Percentiles rank a stretch among this genome's conserved stretches.
Evolutionary conservation across 805 yeast genomes (phyloP).

Genomic region (Komagataella kurtzmanii): DNA sequence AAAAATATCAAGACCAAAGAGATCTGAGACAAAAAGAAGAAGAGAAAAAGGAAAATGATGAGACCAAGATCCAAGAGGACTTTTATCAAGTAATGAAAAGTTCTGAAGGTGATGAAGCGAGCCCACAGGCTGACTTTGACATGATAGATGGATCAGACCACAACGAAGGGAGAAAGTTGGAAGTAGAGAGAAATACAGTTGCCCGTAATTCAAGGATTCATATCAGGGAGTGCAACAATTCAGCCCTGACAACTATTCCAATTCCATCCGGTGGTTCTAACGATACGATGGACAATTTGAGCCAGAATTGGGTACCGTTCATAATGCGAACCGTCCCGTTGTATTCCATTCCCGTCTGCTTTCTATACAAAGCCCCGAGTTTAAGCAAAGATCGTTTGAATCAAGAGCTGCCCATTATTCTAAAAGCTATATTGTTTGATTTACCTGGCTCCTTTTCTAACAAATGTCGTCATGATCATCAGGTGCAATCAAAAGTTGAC

Average conservation of each 20-base stretch:
- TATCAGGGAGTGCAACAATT: not conserved
- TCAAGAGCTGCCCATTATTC: constrained; percentile 16
- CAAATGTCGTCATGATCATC: not conserved
- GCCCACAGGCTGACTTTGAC: not conserved
- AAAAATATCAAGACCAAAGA: constrained; percentile 2
- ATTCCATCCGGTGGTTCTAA: not conserved
- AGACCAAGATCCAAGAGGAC: constrained; percentile 1
- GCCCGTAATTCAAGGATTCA: not conserved
- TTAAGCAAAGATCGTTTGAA: constrained; percentile 10
- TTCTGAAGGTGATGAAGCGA: not conserved
- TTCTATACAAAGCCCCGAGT: constrained; percentile 24
- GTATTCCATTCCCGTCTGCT: constrained; percentile 43
- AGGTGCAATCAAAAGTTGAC: not conserved
- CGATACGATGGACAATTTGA: constrained; percentile 10
- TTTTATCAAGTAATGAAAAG: not conserved
- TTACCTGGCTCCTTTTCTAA: not conserved
- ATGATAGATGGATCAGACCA: not conserved
- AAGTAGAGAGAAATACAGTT: not conserved
- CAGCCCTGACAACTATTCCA: not conserved
- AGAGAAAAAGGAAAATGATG: constrained; percentile 5
- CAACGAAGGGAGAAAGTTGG: not conserved
- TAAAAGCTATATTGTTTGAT: constrained; percentile 15
- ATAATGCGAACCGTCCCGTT: constrained; percentile 51
- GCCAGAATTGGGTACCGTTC: constrained; percentile 55
- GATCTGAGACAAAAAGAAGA: constrained; percentile 8